A percentile compares a stretch with the other conserved stretches of the same genome.
These are phyloP conservation scores for Eimeria zaria DNA, from an alignment of 169 alveolate species.

Conservation along the genomic window DNA sequence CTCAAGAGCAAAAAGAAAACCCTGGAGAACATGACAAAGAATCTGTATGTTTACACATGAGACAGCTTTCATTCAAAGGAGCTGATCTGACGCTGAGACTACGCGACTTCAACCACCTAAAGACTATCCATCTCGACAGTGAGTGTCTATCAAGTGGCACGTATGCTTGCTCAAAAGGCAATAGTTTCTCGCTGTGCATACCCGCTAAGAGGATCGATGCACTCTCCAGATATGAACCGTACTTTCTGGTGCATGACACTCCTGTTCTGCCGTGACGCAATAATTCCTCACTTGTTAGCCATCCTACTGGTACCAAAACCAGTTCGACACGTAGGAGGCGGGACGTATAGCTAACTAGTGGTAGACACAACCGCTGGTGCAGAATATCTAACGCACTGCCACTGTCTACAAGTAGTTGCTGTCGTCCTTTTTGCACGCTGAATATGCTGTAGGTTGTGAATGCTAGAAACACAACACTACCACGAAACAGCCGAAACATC, in stretches of 20 bases:
- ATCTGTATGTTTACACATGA: no score
- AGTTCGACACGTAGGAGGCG: background rate
- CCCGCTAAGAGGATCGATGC: background rate
- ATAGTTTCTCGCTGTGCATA: background rate
- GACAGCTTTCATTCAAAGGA: background rate
- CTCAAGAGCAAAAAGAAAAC: no score
- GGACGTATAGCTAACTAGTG: background rate
- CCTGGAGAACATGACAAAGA: background rate
- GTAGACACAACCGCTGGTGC: background rate
- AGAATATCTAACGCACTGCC: background rate
- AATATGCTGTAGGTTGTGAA: background rate
- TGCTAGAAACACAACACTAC: background rate
- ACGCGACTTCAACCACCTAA: background rate
- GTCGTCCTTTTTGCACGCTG: background rate
- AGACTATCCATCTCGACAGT: background rate
- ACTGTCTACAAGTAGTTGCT: background rate
- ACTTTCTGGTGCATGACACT: background rate
- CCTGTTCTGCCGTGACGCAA: background rate
- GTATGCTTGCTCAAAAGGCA: background rate
- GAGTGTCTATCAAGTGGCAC: background rate
- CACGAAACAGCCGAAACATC: background rate
- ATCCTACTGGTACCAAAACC: background rate
- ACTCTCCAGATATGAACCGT: background rate
- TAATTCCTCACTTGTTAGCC: background rate
- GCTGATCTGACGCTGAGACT: background rate